phyloP scores from a whole-genome alignment of 192 early-diverging fungal genomes.

The Chytriomyces confervae region DNA sequence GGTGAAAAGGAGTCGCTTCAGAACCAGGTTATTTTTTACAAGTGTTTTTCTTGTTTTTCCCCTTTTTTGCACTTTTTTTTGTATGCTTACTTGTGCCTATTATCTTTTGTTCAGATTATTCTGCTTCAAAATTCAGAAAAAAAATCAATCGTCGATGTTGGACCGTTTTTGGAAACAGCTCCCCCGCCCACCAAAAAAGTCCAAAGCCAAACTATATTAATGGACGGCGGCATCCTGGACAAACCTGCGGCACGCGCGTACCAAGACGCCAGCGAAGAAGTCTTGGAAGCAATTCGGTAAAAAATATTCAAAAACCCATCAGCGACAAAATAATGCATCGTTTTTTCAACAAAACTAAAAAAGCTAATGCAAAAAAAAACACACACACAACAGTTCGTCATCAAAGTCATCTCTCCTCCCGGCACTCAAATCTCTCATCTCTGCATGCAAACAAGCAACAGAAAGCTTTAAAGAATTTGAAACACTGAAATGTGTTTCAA shows the following conservation, averaged over 20 bases:
- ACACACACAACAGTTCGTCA: neutral
- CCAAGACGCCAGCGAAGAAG: neutral
- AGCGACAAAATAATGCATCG: neutral
- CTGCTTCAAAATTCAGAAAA: too few species aligned
- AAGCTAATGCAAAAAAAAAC: too few species aligned
- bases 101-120: too few species aligned
- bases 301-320: neutral
- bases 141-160: neutral
- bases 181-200: neutral
- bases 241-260: slow-evolving; percentile 9
- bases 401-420: slow-evolving; percentile 4
- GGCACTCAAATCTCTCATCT: slow-evolving; percentile 8
- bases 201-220: neutral
- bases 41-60: neutral
- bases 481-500: neutral
- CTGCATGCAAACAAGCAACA: slow-evolving; percentile 22
- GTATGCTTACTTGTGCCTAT: too few species aligned
- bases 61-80: too few species aligned
- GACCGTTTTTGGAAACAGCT: neutral
- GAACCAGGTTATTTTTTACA: slow-evolving; percentile 21
- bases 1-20: slow-evolving; percentile 15
- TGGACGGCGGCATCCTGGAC: slow-evolving; percentile 7
- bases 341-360: neutral
- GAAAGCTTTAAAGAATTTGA: slow-evolving; percentile 25
- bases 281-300: slow-evolving; percentile 12